Conservation (phyloP, 1,284 basidiomycete genomes). For the Austropuccinia psidii region DNA sequence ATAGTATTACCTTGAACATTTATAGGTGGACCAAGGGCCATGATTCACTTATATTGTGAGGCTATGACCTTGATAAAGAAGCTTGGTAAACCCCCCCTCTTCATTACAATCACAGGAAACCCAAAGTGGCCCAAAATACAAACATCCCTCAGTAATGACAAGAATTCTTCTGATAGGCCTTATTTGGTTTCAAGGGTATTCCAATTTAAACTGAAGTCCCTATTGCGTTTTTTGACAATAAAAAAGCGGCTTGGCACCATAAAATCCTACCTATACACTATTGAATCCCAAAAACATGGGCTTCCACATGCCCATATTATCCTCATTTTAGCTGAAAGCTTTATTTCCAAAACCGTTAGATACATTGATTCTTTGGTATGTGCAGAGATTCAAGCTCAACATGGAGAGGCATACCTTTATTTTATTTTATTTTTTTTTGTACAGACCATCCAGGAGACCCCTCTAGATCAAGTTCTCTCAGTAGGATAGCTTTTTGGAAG, state of each 20-base stretch:
- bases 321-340: neutral
- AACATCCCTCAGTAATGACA: constrained; percentile 49
- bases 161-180: constrained; percentile 48
- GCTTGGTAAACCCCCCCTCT: constrained; percentile 49
- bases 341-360: neutral
- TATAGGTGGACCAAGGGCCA: constrained; percentile 49
- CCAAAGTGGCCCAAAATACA: constrained; percentile 52
- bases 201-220: neutral
- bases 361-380: neutral
- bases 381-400: neutral
- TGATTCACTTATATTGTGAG: constrained; percentile 52
- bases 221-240: neutral
- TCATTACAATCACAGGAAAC: constrained; percentile 54
- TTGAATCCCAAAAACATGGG: constrained; percentile 9
- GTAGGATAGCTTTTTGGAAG: no score
- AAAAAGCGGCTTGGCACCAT: neutral
- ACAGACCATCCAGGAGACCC: no score
- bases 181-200: neutral
- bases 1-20: constrained; percentile 51
- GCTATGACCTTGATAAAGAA: constrained; percentile 50
- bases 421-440: no score
- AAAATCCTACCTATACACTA: neutral
- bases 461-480: no score
- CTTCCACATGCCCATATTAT: constrained; percentile 12
- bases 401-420: neutral